phyloP scores from a whole-genome alignment of 352 stramenopile genomes.

The Globisporangium recalcitrans region DNA sequence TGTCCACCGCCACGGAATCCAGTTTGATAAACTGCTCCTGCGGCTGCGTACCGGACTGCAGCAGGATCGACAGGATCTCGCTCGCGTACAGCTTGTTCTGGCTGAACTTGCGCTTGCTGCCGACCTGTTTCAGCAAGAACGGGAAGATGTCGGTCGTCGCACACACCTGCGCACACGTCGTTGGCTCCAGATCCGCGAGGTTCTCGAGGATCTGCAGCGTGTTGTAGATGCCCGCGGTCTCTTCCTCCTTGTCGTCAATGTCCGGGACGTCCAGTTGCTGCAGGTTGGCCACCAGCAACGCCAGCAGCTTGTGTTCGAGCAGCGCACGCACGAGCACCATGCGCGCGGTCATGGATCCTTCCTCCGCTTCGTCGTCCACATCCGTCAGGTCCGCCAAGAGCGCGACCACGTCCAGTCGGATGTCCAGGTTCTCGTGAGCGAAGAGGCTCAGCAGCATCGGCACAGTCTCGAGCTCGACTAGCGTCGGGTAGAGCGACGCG shows the following conservation, averaged over 20 bases:
- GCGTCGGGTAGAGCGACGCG: conserved; percentile 43
- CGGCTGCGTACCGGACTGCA: conserved; percentile 49
- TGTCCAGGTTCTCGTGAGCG: conserved; percentile 79
- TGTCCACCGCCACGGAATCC: background rate
- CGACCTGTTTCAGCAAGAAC: conserved; percentile 54
- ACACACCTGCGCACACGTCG: conserved; percentile 39
- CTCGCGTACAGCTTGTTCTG: conserved; percentile 83
- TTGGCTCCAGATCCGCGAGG: conserved; percentile 53
- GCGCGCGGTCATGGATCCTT: conserved; percentile 33
- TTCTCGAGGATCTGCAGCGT: conserved; percentile 82
- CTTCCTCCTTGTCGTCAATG: conserved; percentile 49
- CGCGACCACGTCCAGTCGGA: conserved; percentile 44
- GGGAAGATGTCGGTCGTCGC: conserved; percentile 44
- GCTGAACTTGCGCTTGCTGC: conserved; percentile 29
- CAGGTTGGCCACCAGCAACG: conserved; percentile 43
- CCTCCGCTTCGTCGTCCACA: conserved; percentile 34
- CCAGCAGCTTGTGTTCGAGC: conserved; percentile 54
- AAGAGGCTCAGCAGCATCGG: conserved; percentile 74
- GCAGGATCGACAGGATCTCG: conserved; percentile 83
- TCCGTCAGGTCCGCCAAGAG: conserved; percentile 72
- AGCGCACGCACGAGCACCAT: conserved; percentile 45
- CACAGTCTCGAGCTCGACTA: conserved; percentile 59
- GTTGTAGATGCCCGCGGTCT: conserved; percentile 66
- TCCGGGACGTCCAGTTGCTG: conserved; percentile 27
- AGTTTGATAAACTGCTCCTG: conserved; percentile 39